A percentile compares a stretch with the other conserved stretches of the same genome.
Conservation (phyloP, 192 early-diverging fungal genomes). For the Powellomyces hirtus region DNA sequence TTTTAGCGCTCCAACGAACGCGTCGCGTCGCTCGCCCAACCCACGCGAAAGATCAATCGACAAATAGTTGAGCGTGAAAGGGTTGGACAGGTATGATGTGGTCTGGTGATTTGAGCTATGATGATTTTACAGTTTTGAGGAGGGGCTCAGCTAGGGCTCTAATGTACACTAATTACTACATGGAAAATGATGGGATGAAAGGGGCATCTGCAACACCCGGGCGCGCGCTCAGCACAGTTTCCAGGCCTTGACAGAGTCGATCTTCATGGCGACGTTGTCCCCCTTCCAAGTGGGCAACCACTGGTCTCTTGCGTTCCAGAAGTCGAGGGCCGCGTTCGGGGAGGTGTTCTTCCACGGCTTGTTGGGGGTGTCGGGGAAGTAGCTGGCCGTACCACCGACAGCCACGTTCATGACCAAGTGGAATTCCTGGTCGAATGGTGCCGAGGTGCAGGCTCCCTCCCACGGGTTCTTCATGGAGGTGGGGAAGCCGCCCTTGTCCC, state of each 20-base stretch:
- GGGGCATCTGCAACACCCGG: too few relatives aligned
- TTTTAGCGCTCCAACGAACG: too few relatives aligned
- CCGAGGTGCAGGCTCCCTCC: slow-evolving; percentile 26
- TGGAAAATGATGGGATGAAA: too few relatives aligned
- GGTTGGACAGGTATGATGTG: too few relatives aligned
- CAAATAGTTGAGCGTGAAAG: too few relatives aligned
- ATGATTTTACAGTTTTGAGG: too few relatives aligned
- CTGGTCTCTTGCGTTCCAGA: slow-evolving; percentile 45
- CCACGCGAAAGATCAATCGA: too few relatives aligned
- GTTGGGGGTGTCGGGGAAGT: slow-evolving; percentile 48
- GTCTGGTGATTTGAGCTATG: too few relatives aligned
- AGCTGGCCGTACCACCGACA: slow-evolving; percentile 56
- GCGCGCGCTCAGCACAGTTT: slow-evolving; percentile 37
- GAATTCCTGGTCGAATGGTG: slow-evolving; percentile 62
- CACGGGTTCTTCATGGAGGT: slow-evolving; percentile 51
- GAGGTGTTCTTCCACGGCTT: slow-evolving; percentile 61
- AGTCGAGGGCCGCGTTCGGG: slow-evolving; percentile 46
- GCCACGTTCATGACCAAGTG: slow-evolving; percentile 59
- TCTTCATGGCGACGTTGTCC: slow-evolving; percentile 30
- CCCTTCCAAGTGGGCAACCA: slow-evolving; percentile 58
- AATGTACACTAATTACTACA: too few relatives aligned
- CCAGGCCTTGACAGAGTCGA: slow-evolving; percentile 37
- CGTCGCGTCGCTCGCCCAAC: too few relatives aligned
- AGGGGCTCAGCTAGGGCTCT: too few relatives aligned
- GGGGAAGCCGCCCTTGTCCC: slow-evolving; percentile 51